phyloP scores from a whole-genome alignment of 306 rosid genomes.

The Lathyrus tuberosus region DNA sequence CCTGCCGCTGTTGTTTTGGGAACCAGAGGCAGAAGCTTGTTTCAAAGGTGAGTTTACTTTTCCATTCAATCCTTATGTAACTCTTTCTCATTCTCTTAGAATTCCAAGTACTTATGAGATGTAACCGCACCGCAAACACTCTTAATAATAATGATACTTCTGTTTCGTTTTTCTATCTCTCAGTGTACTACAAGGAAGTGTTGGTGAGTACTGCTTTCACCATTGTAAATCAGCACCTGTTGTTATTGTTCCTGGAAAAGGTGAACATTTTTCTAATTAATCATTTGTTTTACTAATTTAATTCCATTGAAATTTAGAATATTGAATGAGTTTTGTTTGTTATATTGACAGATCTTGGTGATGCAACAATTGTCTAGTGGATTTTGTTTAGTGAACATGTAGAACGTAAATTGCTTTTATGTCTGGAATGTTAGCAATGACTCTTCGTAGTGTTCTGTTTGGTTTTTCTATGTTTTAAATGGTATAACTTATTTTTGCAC shows the following conservation, averaged over 20 bases:
- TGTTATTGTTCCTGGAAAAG: constrained; percentile 83
- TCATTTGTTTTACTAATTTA: neutral
- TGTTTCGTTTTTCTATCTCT: constrained; percentile 27
- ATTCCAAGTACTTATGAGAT: too few species aligned
- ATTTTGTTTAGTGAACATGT: too few species aligned
- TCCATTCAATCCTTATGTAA: neutral
- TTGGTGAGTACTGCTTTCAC: constrained; percentile 78
- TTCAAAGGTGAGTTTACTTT: constrained; percentile 53
- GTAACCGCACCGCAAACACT: too few species aligned
- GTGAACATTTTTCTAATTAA: constrained; percentile 30
- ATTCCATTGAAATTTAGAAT: neutral
- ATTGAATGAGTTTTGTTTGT: constrained; percentile 7
- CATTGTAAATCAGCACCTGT: constrained; percentile 82
- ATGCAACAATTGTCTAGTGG: constrained; percentile 53
- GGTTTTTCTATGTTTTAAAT: too few species aligned
- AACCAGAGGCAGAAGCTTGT: constrained; percentile 70
- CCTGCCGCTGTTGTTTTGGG: constrained; percentile 81
- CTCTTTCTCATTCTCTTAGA: too few species aligned
- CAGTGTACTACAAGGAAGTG: constrained; percentile 91
- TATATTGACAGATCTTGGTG: constrained; percentile 67
- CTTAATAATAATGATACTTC: too few species aligned
- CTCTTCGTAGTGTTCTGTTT: too few species aligned
- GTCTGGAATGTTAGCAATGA: too few species aligned
- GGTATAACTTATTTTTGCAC: too few species aligned
- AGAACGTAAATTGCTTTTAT: too few species aligned